phyloP scores from a whole-genome alignment of 2,329 filamentous ascomycete genomes.

The Ophiostoma novo-ulmi region DNA sequence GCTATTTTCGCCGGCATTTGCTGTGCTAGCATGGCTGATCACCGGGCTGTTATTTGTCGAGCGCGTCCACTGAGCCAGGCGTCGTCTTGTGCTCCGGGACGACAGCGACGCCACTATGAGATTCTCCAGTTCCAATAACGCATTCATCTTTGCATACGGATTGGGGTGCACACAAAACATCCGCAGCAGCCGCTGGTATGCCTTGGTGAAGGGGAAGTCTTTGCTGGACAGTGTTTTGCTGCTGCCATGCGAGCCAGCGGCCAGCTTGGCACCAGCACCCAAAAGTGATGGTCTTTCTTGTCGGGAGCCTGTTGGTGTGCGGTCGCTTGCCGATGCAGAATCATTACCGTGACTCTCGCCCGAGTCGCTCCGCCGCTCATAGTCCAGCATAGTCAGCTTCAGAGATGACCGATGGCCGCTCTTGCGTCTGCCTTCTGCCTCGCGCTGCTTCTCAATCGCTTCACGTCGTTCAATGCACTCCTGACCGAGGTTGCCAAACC shows the following conservation, averaged over 20 bases:
- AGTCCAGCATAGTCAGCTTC: slow-evolving; percentile 53
- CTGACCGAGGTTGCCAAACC: slow-evolving; percentile 68
- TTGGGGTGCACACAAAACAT: slow-evolving; percentile 89
- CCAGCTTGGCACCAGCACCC: neutral
- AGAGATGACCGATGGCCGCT: slow-evolving; percentile 31
- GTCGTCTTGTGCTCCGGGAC: slow-evolving; percentile 43
- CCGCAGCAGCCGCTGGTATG: slow-evolving; percentile 72
- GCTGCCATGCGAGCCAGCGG: neutral
- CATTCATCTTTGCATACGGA: slow-evolving; percentile 77
- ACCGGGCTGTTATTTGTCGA: slow-evolving; percentile 26
- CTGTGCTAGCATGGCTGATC: slow-evolving; percentile 14
- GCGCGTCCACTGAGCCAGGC: slow-evolving; percentile 36
- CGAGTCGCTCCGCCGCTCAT: slow-evolving; percentile 63
- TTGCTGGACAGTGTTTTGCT: slow-evolving; percentile 26
- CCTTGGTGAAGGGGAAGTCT: slow-evolving; percentile 74
- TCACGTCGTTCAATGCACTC: slow-evolving; percentile 60
- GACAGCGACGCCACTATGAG: slow-evolving; percentile 72
- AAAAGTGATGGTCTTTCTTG: slow-evolving; percentile 5
- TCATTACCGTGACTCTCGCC: slow-evolving; percentile 43
- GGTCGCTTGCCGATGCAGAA: slow-evolving; percentile 35
- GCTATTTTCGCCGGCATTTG: neutral
- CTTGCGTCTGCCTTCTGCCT: slow-evolving; percentile 35
- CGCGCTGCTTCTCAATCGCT: slow-evolving; percentile 44
- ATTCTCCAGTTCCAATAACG: slow-evolving; percentile 75
- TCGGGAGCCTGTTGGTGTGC: slow-evolving; percentile 20